Evolutionary conservation across 352 stramenopile genomes (phyloP).

Genomic region (Globisporangium iwayamae): DNA sequence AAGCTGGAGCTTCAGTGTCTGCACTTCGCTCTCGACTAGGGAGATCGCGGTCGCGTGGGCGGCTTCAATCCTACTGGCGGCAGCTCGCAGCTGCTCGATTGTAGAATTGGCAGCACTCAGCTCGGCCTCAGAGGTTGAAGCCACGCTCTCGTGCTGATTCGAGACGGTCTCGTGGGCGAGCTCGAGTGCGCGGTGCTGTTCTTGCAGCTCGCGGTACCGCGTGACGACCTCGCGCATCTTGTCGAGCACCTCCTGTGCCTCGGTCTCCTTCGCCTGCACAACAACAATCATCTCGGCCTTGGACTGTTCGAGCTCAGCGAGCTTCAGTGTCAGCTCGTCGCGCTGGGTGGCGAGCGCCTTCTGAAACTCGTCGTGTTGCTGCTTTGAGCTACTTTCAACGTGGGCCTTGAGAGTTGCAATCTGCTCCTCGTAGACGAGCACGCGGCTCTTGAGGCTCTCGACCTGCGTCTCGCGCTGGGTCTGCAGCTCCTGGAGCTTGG

Average conservation of each 20-base stretch:
- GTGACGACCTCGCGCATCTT: constrained; percentile 26
- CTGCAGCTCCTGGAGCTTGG: constrained; percentile 18
- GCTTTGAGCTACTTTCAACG: constrained; percentile 17
- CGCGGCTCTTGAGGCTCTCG: constrained; percentile 27
- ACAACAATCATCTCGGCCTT: constrained; percentile 15
- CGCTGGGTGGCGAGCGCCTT: constrained; percentile 12
- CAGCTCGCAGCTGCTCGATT: constrained; percentile 29
- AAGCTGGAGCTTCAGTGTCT: constrained; percentile 31
- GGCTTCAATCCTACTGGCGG: constrained; percentile 15
- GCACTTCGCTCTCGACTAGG: constrained; percentile 27
- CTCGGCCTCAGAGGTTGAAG: constrained; percentile 11
- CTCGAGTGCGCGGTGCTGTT: constrained; percentile 22
- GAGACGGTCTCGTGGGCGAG: constrained; percentile 2
- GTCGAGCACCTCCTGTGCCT: constrained; percentile 24
- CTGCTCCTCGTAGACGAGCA: constrained; percentile 28
- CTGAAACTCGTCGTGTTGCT: constrained; percentile 24
- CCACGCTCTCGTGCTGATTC: constrained; percentile 6
- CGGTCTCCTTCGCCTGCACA: constrained; percentile 25
- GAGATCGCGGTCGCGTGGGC: constrained; percentile 19
- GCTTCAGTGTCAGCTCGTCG: constrained; percentile 19
- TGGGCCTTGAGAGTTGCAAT: constrained; percentile 17
- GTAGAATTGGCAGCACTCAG: constrained; percentile 28
- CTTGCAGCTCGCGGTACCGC: constrained; percentile 27
- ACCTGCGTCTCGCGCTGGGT: constrained; percentile 25
- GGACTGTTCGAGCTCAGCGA: constrained; percentile 25